Evolutionary conservation across 1,139 yeast species (phyloP).

Genomic region (Geotrichum europaeum): DNA sequence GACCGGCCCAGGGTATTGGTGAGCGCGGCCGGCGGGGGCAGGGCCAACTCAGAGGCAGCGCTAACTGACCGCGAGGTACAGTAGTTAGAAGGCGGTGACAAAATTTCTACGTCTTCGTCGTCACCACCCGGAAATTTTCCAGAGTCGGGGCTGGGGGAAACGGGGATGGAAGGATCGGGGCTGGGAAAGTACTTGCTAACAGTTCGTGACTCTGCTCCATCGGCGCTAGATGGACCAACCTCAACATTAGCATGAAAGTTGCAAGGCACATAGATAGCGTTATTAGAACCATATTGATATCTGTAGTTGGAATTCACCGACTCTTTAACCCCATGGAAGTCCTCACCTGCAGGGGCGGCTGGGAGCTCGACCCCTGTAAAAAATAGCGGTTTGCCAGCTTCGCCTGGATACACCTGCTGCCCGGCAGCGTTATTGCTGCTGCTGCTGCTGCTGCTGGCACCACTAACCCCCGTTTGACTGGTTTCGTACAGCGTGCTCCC

Average conservation of each 20-base stretch:
- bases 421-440: not conserved
- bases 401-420: not conserved
- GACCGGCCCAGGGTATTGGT: not conserved
- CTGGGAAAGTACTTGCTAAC: not conserved
- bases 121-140: not conserved
- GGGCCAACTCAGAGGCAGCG: not conserved
- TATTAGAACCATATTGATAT: not conserved
- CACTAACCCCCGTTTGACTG: not conserved
- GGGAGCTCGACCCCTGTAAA: not conserved
- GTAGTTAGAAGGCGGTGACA: not conserved
- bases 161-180: not conserved
- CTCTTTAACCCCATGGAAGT: not conserved
- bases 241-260: not conserved
- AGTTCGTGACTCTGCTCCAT: not conserved
- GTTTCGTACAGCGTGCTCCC: not conserved
- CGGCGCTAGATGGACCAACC: not conserved
- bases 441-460: not conserved
- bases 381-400: not conserved
- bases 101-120: not conserved
- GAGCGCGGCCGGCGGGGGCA: not conserved
- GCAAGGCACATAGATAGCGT: not conserved
- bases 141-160: not conserved
- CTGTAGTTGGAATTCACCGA: not conserved
- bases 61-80: not conserved
- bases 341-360: not conserved